Percentiles rank a stretch among this genome's conserved stretches.
Evolutionary conservation across 352 stramenopile genomes (phyloP).

Genomic region (Phytophthora rubi): DNA sequence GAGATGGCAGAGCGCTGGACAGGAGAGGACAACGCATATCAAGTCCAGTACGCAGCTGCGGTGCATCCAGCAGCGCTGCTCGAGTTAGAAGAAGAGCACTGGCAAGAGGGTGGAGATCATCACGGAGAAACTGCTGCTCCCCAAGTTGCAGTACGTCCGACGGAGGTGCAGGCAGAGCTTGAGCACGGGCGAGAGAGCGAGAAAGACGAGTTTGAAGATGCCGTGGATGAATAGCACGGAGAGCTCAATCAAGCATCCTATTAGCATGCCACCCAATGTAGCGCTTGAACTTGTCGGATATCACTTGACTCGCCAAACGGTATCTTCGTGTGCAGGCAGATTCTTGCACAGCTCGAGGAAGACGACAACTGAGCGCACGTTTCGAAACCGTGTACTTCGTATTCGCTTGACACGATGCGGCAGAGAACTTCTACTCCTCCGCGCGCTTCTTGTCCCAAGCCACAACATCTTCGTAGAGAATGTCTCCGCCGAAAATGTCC

Average conservation of each 20-base stretch:
- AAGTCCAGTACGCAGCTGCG: constrained; percentile 15
- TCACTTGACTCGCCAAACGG: background rate
- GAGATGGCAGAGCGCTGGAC: constrained; percentile 7
- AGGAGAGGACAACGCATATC: constrained; percentile 13
- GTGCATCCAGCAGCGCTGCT: constrained; percentile 13
- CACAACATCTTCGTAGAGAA: constrained; percentile 94
- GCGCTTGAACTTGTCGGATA: background rate
- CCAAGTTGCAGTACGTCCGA: background rate
- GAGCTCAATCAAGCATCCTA: background rate
- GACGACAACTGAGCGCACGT: background rate
- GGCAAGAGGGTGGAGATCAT: background rate
- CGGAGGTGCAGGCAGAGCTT: constrained; percentile 1
- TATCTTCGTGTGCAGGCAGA: background rate
- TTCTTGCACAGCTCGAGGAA: background rate
- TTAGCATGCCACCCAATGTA: background rate
- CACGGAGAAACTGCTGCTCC: constrained; percentile 3
- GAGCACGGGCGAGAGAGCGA: constrained; percentile 13
- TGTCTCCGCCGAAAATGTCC: constrained; percentile 96
- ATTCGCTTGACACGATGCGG: background rate
- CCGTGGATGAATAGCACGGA: constrained; percentile 28
- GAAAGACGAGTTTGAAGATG: constrained; percentile 45
- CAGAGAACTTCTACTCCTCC: constrained; percentile 1
- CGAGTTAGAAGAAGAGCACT: constrained; percentile 15
- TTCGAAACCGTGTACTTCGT: background rate
- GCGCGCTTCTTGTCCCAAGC: constrained; percentile 78